A percentile compares a stretch with the other conserved stretches of the same genome.
Evolutionary conservation across 2,329 filamentous ascomycete species (phyloP).

Genomic region (Periconia digitata): DNA sequence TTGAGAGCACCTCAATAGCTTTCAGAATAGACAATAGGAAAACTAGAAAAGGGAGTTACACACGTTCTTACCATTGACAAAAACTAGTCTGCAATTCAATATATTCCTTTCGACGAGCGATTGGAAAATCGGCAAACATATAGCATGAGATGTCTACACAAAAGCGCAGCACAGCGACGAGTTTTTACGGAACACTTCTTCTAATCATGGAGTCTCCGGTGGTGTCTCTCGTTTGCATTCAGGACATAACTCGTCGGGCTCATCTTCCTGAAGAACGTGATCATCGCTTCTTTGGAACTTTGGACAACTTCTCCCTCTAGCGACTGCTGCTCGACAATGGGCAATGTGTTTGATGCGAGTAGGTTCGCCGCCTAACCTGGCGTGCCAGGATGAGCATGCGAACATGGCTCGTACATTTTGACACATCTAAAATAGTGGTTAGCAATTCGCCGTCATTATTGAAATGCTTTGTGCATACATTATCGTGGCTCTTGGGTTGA

Average conservation of each 20-base stretch:
- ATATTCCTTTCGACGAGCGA: background rate
- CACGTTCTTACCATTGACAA: background rate
- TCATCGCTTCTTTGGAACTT: conserved; percentile 5
- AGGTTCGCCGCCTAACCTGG: conserved; percentile 6
- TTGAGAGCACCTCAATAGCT: too few species aligned
- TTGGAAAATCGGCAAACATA: too few species aligned
- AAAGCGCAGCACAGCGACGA: too few species aligned
- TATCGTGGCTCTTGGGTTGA: too few species aligned
- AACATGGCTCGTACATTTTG: conserved; percentile 9
- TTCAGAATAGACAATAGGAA: too few species aligned
- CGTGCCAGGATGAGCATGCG: conserved; percentile 9
- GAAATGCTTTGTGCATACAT: too few species aligned
- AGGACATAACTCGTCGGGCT: conserved; percentile 5
- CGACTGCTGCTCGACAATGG: conserved; percentile 6
- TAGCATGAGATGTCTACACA: too few species aligned
- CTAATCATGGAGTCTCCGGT: conserved; percentile 8
- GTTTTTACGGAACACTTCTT: background rate
- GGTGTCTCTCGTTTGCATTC: conserved; percentile 5
- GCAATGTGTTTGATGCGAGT: conserved; percentile 8
- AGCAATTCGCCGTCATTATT: conserved; percentile 4
- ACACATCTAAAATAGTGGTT: conserved; percentile 7
- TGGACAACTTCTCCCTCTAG: conserved; percentile 5
- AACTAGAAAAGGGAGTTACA: background rate
- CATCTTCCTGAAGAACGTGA: conserved; percentile 9
- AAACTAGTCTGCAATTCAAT: background rate